phyloP scores from a whole-genome alignment of 192 early-diverging fungal species.

The Coemansia sp. region DNA sequence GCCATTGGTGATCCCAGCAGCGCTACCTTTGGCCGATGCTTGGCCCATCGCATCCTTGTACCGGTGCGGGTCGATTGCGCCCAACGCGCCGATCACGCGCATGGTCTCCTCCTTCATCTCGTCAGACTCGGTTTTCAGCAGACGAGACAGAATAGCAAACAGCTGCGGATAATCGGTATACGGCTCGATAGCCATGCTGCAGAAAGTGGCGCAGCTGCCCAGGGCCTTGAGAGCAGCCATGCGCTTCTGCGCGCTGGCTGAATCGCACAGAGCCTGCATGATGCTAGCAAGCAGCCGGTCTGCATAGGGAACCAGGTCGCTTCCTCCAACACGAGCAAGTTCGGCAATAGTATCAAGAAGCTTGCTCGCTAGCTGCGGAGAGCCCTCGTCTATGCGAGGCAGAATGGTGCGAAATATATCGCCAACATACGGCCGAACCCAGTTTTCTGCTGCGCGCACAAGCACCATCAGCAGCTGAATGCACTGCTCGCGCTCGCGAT shows the following conservation, averaged over 20 bases:
- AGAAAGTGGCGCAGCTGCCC: conserved; percentile 80
- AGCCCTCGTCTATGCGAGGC: conserved; percentile 76
- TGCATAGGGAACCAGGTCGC: conserved; percentile 78
- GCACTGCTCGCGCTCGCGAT: conserved; percentile 40
- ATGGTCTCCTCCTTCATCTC: conserved; percentile 81
- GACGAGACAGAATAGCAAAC: conserved; percentile 71
- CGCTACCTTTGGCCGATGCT: conserved; percentile 53
- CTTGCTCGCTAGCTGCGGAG: conserved; percentile 62
- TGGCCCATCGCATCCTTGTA: conserved; percentile 54
- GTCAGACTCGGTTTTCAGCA: conserved; percentile 81
- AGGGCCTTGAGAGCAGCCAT: conserved; percentile 86
- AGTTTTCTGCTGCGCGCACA: conserved; percentile 71
- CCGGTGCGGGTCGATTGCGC: conserved; percentile 88
- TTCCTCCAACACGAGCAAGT: conserved; percentile 75
- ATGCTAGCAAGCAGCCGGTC: conserved; percentile 81
- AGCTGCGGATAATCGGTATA: conserved; percentile 85
- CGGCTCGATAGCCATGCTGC: conserved; percentile 86
- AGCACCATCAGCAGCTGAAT: conserved; percentile 70
- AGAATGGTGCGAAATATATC: conserved; percentile 82
- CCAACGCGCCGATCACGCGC: conserved; percentile 91
- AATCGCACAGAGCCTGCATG: conserved; percentile 86
- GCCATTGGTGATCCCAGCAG: not conserved
- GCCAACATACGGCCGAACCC: conserved; percentile 89
- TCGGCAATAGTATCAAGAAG: conserved; percentile 65
- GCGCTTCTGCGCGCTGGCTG: conserved; percentile 77